Conservation (phyloP, 1,284 basidiomycete species). For the Austroboletus novae-zelandiae region DNA sequence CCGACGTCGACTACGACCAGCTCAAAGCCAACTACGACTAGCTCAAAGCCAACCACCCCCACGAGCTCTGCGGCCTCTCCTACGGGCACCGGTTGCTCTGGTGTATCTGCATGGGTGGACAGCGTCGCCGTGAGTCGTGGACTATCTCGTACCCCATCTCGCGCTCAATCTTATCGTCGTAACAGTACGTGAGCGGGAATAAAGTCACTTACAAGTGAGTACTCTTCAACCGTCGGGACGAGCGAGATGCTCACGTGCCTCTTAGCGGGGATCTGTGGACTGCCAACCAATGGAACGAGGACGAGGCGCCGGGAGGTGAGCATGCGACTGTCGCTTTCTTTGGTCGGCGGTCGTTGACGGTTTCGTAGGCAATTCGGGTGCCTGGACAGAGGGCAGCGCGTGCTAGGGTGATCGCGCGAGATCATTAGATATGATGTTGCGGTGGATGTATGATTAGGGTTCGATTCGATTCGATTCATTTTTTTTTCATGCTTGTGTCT, state of each 20-base stretch:
- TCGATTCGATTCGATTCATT: too few species aligned
- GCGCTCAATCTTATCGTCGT: not conserved
- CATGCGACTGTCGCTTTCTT: too few species aligned
- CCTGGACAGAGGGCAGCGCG: too few species aligned
- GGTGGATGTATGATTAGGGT: too few species aligned
- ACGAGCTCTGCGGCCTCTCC: conserved; percentile 3
- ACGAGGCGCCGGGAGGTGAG: conserved; percentile 21
- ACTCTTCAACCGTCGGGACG: not conserved
- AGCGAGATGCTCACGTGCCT: not conserved
- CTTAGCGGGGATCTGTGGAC: conserved; percentile 23
- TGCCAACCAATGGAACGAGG: conserved; percentile 19
- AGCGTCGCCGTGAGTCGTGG: conserved; percentile 12
- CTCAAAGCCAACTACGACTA: too few species aligned
- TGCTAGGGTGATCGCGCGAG: too few species aligned
- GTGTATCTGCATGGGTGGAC: conserved; percentile 13
- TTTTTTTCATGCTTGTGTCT: too few species aligned
- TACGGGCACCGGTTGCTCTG: conserved; percentile 13
- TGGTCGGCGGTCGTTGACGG: too few species aligned
- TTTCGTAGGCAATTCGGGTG: too few species aligned
- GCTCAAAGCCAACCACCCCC: too few species aligned
- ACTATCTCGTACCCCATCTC: not conserved
- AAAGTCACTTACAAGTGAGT: conserved; percentile 22
- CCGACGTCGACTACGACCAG: not conserved
- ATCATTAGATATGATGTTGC: too few species aligned
- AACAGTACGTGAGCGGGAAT: conserved; percentile 20